phyloP scores from a whole-genome alignment of 2,329 filamentous ascomycete genomes.

The Cercospora janseana region DNA sequence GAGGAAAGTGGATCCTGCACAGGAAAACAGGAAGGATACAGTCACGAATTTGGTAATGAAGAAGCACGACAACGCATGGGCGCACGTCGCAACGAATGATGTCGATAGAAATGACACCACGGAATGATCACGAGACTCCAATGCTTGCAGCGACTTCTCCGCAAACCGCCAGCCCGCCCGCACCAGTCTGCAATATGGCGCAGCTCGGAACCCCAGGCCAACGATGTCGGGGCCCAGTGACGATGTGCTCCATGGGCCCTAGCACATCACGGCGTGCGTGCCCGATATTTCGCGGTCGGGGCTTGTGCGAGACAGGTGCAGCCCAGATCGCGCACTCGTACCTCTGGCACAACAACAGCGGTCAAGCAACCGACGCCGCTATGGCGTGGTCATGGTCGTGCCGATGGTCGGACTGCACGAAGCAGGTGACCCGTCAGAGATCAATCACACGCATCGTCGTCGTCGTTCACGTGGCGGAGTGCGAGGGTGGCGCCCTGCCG shows the following conservation, averaged over 20 bases:
- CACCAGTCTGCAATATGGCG: slow-evolving; percentile 11
- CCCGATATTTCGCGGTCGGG: background rate
- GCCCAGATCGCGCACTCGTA: no score
- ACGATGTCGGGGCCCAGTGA: background rate
- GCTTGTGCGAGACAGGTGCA: slow-evolving; percentile 1
- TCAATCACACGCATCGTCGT: background rate
- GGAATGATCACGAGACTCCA: slow-evolving; percentile 10
- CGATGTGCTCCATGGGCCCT: background rate
- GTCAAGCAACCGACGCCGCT: background rate
- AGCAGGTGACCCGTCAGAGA: slow-evolving; percentile 4
- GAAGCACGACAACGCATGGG: slow-evolving; percentile 7
- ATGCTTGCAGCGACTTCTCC: slow-evolving; percentile 14
- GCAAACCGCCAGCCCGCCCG: slow-evolving; percentile 5
- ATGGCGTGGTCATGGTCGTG: background rate
- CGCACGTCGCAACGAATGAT: slow-evolving; percentile 7
- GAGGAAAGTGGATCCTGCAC: slow-evolving; percentile 15
- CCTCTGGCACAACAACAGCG: background rate
- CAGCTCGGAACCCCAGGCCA: slow-evolving; percentile 4
- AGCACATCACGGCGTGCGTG: background rate
- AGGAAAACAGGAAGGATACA: slow-evolving; percentile 14
- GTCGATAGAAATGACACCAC: slow-evolving; percentile 8
- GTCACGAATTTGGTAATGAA: slow-evolving; percentile 15
- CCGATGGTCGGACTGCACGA: background rate
- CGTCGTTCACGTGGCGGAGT: slow-evolving; percentile 1
- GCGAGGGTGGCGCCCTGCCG: slow-evolving; percentile 4